phyloP scores from a whole-genome alignment of 768 basidiomycete genomes.

The Termitomyces sp. region DNA sequence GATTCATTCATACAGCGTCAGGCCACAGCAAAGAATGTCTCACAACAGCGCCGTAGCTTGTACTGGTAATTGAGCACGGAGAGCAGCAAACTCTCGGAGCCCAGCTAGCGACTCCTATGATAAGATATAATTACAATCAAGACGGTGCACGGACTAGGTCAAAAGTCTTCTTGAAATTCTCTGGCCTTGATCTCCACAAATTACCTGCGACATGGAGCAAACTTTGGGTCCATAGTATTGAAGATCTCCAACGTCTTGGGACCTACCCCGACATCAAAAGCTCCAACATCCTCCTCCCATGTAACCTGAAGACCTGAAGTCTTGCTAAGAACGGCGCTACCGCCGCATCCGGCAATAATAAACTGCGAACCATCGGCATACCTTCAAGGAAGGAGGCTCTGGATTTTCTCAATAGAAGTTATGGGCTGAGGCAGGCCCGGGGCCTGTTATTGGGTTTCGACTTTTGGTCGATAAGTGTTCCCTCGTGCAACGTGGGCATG shows the following conservation, averaged over 20 bases:
- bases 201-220: conserved; percentile 49
- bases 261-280: conserved; percentile 46
- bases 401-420: conserved; percentile 37
- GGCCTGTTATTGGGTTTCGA: no score
- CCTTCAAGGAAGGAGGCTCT: conserved; percentile 48
- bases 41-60: background rate
- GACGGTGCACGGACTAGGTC: conserved; percentile 38
- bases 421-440: no score
- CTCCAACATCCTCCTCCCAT: conserved; percentile 50
- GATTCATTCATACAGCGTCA: no score
- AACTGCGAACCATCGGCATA: conserved; percentile 45
- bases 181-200: conserved; percentile 43
- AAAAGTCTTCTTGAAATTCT: conserved; percentile 50
- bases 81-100: background rate
- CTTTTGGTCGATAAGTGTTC: no score
- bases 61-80: conserved; percentile 9
- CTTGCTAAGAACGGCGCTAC: conserved; percentile 62
- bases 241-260: conserved; percentile 39
- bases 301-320: conserved; percentile 27
- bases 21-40: no score
- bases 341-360: conserved; percentile 61
- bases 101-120: conserved; percentile 4
- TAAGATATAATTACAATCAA: background rate
- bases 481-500: no score
- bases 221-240: conserved; percentile 37